phyloP scores from a whole-genome alignment of 208 protist species.

The Naegleria lovaniensis region DNA sequence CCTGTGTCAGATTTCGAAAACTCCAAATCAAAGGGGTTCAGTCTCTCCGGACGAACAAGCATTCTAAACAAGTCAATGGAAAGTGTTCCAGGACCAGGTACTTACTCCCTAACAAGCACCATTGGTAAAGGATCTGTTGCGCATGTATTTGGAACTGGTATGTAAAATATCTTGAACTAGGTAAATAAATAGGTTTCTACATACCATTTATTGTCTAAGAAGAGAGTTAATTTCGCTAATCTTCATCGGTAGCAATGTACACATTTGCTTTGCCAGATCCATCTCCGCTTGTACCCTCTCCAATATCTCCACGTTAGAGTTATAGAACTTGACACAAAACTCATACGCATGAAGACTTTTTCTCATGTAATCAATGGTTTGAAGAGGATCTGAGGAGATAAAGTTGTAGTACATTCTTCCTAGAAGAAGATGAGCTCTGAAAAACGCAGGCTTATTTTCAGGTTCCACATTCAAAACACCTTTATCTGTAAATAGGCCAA shows the following conservation, averaged over 20 bases:
- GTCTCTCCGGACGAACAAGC: background rate
- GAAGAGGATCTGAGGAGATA: background rate
- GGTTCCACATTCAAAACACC: background rate
- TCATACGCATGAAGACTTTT: background rate
- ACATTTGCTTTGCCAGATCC: background rate
- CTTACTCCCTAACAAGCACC: background rate
- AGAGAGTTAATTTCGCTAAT: background rate
- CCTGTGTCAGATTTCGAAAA: background rate
- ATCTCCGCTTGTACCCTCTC: background rate
- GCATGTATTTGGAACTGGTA: background rate
- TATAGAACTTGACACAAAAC: background rate
- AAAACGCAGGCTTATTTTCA: background rate
- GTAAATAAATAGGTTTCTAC: background rate
- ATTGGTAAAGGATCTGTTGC: background rate
- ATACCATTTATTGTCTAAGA: background rate
- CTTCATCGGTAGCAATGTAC: background rate
- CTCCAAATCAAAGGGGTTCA: background rate
- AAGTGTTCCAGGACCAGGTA: slow-evolving; percentile 7
- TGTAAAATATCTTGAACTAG: background rate
- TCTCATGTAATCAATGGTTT: background rate
- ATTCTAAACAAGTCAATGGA: background rate
- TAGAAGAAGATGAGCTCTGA: background rate
- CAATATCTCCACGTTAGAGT: background rate
- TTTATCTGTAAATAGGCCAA: background rate
- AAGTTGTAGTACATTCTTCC: slow-evolving; percentile 7